Evolutionary conservation across 2,329 filamentous ascomycete genomes (phyloP), one percentile per base, ranked within the genome.

Genomic region (Epichloe hybrida): DNA sequence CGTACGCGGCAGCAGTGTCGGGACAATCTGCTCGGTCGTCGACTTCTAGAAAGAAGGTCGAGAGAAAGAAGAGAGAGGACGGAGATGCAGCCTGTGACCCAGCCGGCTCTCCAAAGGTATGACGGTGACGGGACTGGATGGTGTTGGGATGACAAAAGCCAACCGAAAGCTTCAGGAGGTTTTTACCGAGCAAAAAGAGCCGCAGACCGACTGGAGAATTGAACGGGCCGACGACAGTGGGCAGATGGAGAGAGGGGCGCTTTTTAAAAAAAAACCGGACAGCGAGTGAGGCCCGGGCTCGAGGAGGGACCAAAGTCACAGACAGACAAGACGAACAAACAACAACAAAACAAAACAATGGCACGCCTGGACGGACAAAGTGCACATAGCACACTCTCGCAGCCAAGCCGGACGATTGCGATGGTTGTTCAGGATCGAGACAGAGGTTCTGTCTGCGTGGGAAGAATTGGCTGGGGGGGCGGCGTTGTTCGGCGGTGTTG

Each of bases 21-120:
- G 54, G 41, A 50, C 34, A 44, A 42, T 43, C 45, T 49, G 51
- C 51, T 52, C 50, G 52, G 52, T 43, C 20, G 54, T 51, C 53
- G 49, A 52, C 51, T 52, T 50, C 51, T 41, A 35, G 47, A 49
- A 53, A 57, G 57, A 55, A 56, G 53, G 15, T 34, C 40, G 50
- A 52, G 56, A 40, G 41, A 49, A 56, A 50, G 50, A 57, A 51
- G 56, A 57, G 55, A 57, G 54, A 56, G 54, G 52, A 51, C 52
- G 56, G 56, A 64, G 58, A 53, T 59, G 61, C 58, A 66, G 62
- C 64, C 63, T 62, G 64, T 64, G 63, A 65, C 63, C 66, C 63
- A 62, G 65, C 64, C 61, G 60, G 61, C 58, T 66, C 59, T 51
- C 48, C 50, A 54, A 35, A 51, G 52, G 53, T 52, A 48, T 44